Evolutionary conservation across 306 rosid genomes (phyloP).

Genomic region (Prunus mume): DNA sequence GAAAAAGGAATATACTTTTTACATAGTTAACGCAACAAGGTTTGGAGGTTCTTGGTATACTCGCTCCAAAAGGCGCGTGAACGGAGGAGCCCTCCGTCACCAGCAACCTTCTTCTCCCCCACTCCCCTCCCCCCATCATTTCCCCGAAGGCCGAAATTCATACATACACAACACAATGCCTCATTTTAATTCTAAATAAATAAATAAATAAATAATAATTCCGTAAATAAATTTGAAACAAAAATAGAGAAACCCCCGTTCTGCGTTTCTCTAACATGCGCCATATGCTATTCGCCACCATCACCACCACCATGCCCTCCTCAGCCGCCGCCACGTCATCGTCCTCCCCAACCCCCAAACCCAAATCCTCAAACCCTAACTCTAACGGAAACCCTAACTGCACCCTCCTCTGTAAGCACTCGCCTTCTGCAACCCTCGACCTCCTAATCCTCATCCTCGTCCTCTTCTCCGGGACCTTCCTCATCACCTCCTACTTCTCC

Average conservation of each 20-base stretch:
- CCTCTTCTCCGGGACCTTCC: constrained; percentile 78
- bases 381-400: constrained; percentile 31
- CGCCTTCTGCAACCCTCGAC: constrained; percentile 86
- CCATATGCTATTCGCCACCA: constrained; percentile 34
- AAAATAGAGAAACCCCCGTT: constrained; percentile 10
- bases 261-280: constrained; percentile 44
- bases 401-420: constrained; percentile 64
- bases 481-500: constrained; percentile 78
- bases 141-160: background rate
- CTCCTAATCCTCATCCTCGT: constrained; percentile 78
- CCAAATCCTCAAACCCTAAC: constrained; percentile 36
- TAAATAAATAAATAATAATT: background rate
- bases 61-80: constrained; percentile 6
- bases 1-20: background rate
- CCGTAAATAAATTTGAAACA: background rate
- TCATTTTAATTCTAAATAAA: background rate
- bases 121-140: background rate
- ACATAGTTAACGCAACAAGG: background rate
- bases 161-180: background rate
- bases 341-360: constrained; percentile 37
- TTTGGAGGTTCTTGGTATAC: background rate
- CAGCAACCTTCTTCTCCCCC: background rate
- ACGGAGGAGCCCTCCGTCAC: background rate
- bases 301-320: constrained; percentile 34
- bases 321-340: constrained; percentile 38